phyloP scores from a whole-genome alignment of 1,284 basidiomycete genomes.

The Tausonia pullulans region DNA sequence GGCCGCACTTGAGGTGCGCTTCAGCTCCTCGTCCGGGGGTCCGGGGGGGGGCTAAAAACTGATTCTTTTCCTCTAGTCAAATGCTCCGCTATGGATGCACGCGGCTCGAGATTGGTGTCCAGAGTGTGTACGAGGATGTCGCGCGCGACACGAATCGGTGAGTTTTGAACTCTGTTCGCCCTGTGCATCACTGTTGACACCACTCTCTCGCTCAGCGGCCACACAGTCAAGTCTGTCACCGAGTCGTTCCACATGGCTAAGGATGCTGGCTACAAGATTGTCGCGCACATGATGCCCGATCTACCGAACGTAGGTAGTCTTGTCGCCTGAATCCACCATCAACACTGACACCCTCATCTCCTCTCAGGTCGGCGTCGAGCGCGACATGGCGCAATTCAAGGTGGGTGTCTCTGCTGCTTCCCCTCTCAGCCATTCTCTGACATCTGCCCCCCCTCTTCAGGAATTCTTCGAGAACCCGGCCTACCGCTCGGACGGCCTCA shows the following conservation, averaged over 20 bases:
- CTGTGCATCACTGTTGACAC: background rate
- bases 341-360: background rate
- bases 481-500: slow-evolving; percentile 92
- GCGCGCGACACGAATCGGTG: slow-evolving; percentile 91
- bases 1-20: slow-evolving; percentile 75
- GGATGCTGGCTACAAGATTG: slow-evolving; percentile 98
- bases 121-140: slow-evolving; percentile 98
- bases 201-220: slow-evolving; percentile 40
- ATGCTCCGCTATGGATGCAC: slow-evolving; percentile 99
- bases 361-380: slow-evolving; percentile 75
- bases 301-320: background rate
- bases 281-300: slow-evolving; percentile 97
- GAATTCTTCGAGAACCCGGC: slow-evolving; percentile 97
- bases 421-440: background rate
- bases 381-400: slow-evolving; percentile 97
- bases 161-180: background rate
- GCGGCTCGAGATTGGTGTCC: slow-evolving; percentile 93
- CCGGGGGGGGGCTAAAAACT: background rate
- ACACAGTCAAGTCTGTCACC: slow-evolving; percentile 93
- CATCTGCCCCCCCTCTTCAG: slow-evolving; percentile 18
- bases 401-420: slow-evolving; percentile 33
- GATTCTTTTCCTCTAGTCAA: slow-evolving; percentile 46
- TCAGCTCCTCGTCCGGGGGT: background rate
- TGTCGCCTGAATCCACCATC: too few species aligned
- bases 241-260: slow-evolving; percentile 98